phyloP scores from a whole-genome alignment of 2,329 filamentous ascomycete genomes.

The Chalaropsis ovoidea region DNA sequence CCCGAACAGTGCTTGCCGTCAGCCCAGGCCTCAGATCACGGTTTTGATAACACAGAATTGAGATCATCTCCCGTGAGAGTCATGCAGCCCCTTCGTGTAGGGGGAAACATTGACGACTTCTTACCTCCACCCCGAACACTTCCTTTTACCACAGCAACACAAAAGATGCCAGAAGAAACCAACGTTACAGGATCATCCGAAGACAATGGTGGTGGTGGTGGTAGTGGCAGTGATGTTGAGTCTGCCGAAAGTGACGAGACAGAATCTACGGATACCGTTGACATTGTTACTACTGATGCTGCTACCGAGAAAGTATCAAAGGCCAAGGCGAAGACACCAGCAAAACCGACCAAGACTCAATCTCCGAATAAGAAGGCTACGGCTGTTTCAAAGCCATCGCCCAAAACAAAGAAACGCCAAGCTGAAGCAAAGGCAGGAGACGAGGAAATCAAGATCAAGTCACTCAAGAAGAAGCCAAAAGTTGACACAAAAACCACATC shows the following conservation, averaged over 20 bases:
- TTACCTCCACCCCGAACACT: conserved; percentile 23
- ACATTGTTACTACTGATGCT: no score
- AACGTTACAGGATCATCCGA: background rate
- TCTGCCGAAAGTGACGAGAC: background rate
- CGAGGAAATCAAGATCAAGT: background rate
- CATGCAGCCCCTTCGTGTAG: background rate
- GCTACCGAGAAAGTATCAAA: background rate
- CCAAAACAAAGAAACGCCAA: background rate
- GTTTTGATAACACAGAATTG: background rate
- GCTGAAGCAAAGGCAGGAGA: background rate
- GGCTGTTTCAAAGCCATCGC: background rate
- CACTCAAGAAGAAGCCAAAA: background rate
- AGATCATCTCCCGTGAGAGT: background rate
- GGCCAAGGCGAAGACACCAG: background rate
- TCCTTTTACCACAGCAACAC: conserved; percentile 16
- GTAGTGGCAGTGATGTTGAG: background rate
- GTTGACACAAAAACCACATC: background rate
- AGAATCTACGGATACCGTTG: background rate
- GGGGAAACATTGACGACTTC: conserved; percentile 14
- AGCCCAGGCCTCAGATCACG: background rate
- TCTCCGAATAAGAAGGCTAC: conserved; percentile 4
- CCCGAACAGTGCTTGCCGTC: background rate
- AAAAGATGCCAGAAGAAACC: background rate
- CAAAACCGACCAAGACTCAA: background rate
- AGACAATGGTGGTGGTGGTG: background rate